Percentiles rank a stretch among this genome's conserved stretches.
These are phyloP conservation scores for Neopestalotiopsis rosae DNA, from an alignment of 2,329 filamentous ascomycete species.

Conservation along the genomic window DNA sequence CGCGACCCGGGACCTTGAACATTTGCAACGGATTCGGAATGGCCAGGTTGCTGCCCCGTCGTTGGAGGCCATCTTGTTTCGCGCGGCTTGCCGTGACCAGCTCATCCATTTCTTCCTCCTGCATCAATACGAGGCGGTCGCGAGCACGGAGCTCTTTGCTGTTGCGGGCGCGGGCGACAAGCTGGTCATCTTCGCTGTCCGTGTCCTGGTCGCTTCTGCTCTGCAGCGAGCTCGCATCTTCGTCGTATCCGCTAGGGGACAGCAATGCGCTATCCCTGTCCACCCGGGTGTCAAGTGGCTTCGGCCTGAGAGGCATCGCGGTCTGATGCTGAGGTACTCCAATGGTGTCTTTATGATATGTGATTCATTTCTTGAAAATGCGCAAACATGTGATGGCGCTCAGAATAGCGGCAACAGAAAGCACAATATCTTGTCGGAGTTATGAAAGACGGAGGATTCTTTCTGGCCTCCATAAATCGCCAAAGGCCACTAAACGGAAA, in stretches of 20 bases:
- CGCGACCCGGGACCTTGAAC: conserved; percentile 44
- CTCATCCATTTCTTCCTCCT: conserved; percentile 74
- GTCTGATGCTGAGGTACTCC: not conserved
- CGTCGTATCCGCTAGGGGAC: conserved; percentile 69
- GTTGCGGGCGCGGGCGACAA: conserved; percentile 68
- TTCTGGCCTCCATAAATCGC: not conserved
- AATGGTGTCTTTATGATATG: not conserved
- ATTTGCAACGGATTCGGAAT: conserved; percentile 55
- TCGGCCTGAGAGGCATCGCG: conserved; percentile 14
- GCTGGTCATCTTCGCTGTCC: conserved; percentile 77
- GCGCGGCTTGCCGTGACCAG: conserved; percentile 60
- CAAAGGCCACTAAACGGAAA: not conserved
- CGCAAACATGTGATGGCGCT: not conserved
- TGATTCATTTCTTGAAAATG: not conserved
- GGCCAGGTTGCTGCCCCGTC: conserved; percentile 55
- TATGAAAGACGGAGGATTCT: not conserved
- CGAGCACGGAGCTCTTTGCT: conserved; percentile 73
- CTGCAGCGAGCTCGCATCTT: conserved; percentile 71
- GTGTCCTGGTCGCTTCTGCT: conserved; percentile 75
- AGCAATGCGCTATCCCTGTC: conserved; percentile 48
- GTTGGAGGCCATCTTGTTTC: conserved; percentile 42
- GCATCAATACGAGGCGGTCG: conserved; percentile 73
- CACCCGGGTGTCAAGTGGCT: conserved; percentile 14
- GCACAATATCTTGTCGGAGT: not conserved
- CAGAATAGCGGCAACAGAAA: not conserved